Percentiles rank a stretch among this genome's conserved stretches.
These are phyloP conservation scores for Apostasia ramifera DNA, from an alignment of 106 monocot genomes.

Conservation along the genomic window DNA sequence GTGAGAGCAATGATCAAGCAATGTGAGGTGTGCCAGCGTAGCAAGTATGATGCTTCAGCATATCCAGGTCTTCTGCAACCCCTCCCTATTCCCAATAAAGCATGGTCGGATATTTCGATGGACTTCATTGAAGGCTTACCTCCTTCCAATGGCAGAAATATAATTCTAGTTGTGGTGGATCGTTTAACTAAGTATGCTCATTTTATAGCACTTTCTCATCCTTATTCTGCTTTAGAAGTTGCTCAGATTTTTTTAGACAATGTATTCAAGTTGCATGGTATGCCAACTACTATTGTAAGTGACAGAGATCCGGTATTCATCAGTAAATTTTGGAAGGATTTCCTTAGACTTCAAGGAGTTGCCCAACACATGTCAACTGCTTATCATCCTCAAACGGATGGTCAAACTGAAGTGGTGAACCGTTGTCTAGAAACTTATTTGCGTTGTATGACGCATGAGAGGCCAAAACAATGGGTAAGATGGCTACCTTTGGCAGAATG, in stretches of 20 bases:
- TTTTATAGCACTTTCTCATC: background rate
- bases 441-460: too few relatives aligned
- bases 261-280: constrained; percentile 6
- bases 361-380: too few relatives aligned
- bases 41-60: too few relatives aligned
- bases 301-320: constrained; percentile 6
- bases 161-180: constrained; percentile 10
- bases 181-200: too few relatives aligned
- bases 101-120: constrained; percentile 3
- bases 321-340: constrained; percentile 2
- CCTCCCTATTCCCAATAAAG: background rate
- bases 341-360: background rate
- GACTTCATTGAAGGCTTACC: constrained; percentile 17
- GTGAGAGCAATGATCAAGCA: too few relatives aligned
- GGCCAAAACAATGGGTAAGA: too few relatives aligned
- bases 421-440: too few relatives aligned
- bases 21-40: too few relatives aligned
- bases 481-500: too few relatives aligned
- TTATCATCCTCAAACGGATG: too few relatives aligned
- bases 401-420: too few relatives aligned
- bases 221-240: background rate
- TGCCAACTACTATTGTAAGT: constrained; percentile 1
- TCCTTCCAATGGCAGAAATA: background rate
- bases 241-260: background rate
- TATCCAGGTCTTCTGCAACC: constrained; percentile 2